Percentiles rank a stretch among this genome's conserved stretches.
These are phyloP conservation scores for Punica granatum DNA, from an alignment of 345 rosid genomes.

Conservation along the genomic window DNA sequence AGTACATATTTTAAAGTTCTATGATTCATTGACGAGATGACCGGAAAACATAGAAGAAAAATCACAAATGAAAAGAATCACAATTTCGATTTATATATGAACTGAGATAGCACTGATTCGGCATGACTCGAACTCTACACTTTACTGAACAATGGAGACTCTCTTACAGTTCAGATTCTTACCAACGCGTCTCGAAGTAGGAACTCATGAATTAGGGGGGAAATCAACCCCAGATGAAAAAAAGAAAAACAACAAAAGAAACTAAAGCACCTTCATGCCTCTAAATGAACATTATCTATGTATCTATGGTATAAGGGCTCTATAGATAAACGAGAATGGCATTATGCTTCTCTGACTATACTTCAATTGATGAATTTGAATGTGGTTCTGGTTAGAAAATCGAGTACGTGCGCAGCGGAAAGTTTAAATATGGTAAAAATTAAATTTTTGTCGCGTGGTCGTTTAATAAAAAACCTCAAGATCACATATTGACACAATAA, in stretches of 20 bases:
- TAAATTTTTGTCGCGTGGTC: too few relatives aligned
- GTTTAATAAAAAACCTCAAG: too few relatives aligned
- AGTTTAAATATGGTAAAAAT: too few relatives aligned
- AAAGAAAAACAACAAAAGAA: not conserved
- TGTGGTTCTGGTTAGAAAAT: too few relatives aligned
- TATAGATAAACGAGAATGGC: not conserved
- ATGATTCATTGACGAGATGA: too few relatives aligned
- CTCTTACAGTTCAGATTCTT: not conserved
- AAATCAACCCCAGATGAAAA: not conserved
- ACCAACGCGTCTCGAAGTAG: not conserved
- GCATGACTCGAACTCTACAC: not conserved
- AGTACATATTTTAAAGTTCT: too few relatives aligned
- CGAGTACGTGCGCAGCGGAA: too few relatives aligned
- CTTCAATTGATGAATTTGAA: not conserved
- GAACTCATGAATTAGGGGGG: not conserved
- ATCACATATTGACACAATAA: too few relatives aligned
- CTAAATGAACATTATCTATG: not conserved
- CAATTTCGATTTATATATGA: not conserved
- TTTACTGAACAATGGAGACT: not conserved
- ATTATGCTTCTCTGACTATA: not conserved
- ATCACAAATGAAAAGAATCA: slow-evolving; percentile 1
- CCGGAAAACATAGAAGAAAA: too few relatives aligned
- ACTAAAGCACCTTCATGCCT: not conserved
- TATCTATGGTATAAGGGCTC: not conserved
- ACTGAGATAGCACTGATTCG: not conserved